Percentiles rank a stretch among this genome's conserved stretches.
Conservation (phyloP, 2,329 filamentous ascomycete species). For the Truncatella angustata region DNA sequence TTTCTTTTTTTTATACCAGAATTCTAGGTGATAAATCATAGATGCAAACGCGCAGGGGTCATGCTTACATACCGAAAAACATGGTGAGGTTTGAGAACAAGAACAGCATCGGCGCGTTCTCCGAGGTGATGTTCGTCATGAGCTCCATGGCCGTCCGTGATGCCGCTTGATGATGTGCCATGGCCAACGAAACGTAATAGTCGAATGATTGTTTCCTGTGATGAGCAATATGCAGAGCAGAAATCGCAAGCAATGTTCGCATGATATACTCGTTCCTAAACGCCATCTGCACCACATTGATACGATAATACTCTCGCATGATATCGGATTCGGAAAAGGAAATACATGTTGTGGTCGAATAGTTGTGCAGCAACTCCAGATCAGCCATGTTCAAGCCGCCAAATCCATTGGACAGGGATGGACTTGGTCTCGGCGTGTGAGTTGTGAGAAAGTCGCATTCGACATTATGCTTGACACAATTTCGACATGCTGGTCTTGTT, state of each 20-base stretch:
- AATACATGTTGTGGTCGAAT: constrained; percentile 34
- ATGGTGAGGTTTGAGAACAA: constrained; percentile 17
- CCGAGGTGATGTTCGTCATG: constrained; percentile 5
- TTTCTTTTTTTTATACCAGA: neutral
- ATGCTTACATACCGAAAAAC: constrained; percentile 9
- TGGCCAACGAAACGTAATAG: constrained; percentile 30
- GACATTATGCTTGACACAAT: constrained; percentile 2
- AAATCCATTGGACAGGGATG: neutral
- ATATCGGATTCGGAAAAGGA: constrained; percentile 31
- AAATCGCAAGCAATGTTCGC: constrained; percentile 34
- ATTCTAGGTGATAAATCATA: neutral
- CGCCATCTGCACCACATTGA: constrained; percentile 34
- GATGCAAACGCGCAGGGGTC: neutral
- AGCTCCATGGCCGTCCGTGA: constrained; percentile 7
- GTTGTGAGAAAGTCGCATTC: neutral
- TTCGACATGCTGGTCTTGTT: neutral
- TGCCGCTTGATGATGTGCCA: constrained; percentile 22
- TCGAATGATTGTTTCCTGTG: constrained; percentile 24
- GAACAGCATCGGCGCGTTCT: constrained; percentile 12
- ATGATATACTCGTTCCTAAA: constrained; percentile 36
- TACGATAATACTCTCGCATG: constrained; percentile 33
- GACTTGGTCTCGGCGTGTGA: neutral
- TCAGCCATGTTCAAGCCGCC: constrained; percentile 27
- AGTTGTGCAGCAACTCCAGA: constrained; percentile 41
- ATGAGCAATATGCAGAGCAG: constrained; percentile 35